These are phyloP conservation scores for Penicillium verrucosum DNA, from an alignment of 2,329 filamentous ascomycete genomes.

Conservation along the genomic window DNA sequence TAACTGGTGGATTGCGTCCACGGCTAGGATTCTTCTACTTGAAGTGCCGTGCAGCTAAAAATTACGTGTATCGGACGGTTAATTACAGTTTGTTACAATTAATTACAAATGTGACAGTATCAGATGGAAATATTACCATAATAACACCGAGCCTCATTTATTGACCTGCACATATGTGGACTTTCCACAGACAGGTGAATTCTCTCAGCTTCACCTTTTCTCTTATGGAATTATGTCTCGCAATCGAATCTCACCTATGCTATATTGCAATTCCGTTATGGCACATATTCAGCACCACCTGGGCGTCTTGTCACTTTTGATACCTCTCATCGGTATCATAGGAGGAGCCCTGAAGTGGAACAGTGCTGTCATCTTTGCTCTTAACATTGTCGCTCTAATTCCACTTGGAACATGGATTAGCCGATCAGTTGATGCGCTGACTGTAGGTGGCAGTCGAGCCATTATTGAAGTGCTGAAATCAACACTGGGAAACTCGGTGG, in stretches of 20 bases:
- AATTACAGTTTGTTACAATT: not conserved
- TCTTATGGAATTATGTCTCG: not conserved
- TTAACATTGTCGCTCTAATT: slow-evolving; percentile 85
- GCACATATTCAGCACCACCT: not conserved
- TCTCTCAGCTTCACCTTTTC: not conserved
- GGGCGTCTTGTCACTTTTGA: slow-evolving; percentile 65
- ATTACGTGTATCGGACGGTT: not conserved
- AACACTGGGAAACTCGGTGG: slow-evolving; percentile 79
- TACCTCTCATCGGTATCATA: slow-evolving; percentile 70
- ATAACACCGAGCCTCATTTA: not conserved
- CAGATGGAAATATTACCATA: not conserved
- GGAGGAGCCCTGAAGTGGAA: slow-evolving; percentile 59
- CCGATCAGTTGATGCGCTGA: slow-evolving; percentile 78
- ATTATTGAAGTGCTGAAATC: slow-evolving; percentile 79
- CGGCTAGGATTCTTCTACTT: not conserved
- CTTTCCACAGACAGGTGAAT: not conserved
- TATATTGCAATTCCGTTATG: not conserved
- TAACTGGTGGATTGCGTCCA: not conserved
- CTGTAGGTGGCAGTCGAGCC: slow-evolving; percentile 61
- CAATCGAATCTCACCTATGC: not conserved
- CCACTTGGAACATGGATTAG: slow-evolving; percentile 74
- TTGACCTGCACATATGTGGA: not conserved
- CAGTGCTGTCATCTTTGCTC: slow-evolving; percentile 63
- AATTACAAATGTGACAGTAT: not conserved
- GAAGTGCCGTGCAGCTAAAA: not conserved